Evolutionary conservation across 306 rosid species (phyloP).

Genomic region (Macrotyloma uniflorum): DNA sequence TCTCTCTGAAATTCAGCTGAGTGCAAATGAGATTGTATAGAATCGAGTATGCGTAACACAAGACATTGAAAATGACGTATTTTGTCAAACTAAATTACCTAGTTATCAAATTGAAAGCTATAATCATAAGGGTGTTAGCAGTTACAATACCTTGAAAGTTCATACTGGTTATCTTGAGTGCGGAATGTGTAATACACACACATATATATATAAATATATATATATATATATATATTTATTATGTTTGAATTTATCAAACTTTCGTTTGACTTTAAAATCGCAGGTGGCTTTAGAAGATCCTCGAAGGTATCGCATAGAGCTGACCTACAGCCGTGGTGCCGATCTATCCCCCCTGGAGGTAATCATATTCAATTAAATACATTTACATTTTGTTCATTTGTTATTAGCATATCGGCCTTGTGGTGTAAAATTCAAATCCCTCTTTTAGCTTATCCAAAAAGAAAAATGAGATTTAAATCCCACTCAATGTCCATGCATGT

Average conservation of each 20-base stretch:
- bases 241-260: constrained; percentile 28
- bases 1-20: constrained; percentile 13
- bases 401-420: background rate
- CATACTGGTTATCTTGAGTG: constrained; percentile 22
- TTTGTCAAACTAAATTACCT: background rate
- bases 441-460: background rate
- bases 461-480: constrained; percentile 1
- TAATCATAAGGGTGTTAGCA: too few species aligned
- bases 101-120: constrained; percentile 22
- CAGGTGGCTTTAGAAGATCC: constrained; percentile 95
- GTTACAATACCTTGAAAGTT: background rate
- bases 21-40: constrained; percentile 4
- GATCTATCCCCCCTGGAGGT: constrained; percentile 95
- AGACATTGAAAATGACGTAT: constrained; percentile 1
- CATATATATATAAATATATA: too few species aligned
- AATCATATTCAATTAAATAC: constrained; percentile 39
- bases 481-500: background rate
- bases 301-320: constrained; percentile 77
- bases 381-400: background rate
- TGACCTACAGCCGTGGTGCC: constrained; percentile 96
- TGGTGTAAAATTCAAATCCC: constrained; percentile 10
- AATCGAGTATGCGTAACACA: background rate
- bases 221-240: too few species aligned
- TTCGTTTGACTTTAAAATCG: constrained; percentile 43
- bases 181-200: background rate